Evolutionary conservation across 495 filamentous ascomycete genomes (phyloP), one percentile per base, ranked within the genome.

Genomic region (Daldinia vernicosa): DNA sequence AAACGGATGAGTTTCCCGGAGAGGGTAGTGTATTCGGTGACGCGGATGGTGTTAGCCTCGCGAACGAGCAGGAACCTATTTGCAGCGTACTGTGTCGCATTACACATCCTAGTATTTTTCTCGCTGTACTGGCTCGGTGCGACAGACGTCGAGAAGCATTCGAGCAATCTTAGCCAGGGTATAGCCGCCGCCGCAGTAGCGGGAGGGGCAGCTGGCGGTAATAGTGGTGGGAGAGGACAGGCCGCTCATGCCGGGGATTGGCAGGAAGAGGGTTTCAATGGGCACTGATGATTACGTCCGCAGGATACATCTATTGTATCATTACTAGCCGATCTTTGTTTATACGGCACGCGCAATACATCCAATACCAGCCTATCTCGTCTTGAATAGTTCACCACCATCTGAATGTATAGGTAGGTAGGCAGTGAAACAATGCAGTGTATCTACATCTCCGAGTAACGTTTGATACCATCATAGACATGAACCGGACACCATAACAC

Each of bases 1-100:
- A 94, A 95, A 74, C 89, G 95, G 32, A 97, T 99, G 95, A 93
- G 88, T 66, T 79, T 98, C 5, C 93, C 93, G 0, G 95, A 99
- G 82, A 84, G 96, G 27, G 83, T 93, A 14, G 91, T 99, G 17
- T 97, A 95, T 80, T 94, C 93, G 12, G 86, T 98, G 63, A 97
- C 95, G 22, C 86, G 93, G 56, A 91, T 97, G 77, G 92, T 98
- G 56, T 83, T 99, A 61, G 94, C 95, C 35, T 97, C 92, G 40
- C 84, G 95, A 60, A 93, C 91, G 11, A 97, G 94, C 78, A 84
- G 95, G 60, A 98, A 98, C 78, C 78, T 99, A 47, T 99, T 99
- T 78, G 96, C 94, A n/a, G 88, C 85, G 14, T 99, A 99, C 77
- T 97, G 93, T 77, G 83, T 98, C 17, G 91, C 89, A 43, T 84